A percentile compares a stretch with the other conserved stretches of the same genome.
phyloP scores from a whole-genome alignment of 208 protist species.

The Naegleria lovaniensis region DNA sequence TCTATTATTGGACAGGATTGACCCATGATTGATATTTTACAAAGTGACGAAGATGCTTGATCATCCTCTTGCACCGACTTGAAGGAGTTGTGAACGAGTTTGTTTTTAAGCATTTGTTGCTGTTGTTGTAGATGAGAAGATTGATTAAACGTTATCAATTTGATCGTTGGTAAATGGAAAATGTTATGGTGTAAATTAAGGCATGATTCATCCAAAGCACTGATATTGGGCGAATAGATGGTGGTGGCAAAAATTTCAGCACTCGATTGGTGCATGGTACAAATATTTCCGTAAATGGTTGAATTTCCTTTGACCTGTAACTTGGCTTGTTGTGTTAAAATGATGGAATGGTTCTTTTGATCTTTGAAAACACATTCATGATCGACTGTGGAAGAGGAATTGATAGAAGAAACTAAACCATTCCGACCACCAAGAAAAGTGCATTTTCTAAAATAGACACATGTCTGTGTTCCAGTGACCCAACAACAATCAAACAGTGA shows the following conservation, averaged over 20 bases:
- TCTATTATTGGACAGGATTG: neutral
- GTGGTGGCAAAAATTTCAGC: neutral
- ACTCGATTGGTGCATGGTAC: neutral
- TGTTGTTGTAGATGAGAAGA: neutral
- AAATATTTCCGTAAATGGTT: neutral
- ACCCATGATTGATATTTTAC: neutral
- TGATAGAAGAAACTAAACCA: neutral
- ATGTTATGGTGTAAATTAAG: neutral
- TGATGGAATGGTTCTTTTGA: neutral
- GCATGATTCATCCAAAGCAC: neutral
- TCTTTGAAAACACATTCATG: neutral
- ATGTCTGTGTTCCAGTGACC: neutral
- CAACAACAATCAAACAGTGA: neutral
- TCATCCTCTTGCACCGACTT: neutral
- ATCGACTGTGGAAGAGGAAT: neutral
- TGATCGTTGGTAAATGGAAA: neutral
- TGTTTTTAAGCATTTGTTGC: neutral
- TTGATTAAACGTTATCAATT: neutral
- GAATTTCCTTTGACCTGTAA: neutral
- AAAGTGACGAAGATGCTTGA: neutral
- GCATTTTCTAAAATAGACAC: neutral
- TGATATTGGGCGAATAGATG: neutral
- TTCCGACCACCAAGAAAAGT: neutral
- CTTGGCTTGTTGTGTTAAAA: neutral
- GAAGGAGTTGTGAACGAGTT: neutral